A percentile compares a stretch with the other conserved stretches of the same genome.
phyloP scores from a whole-genome alignment of 345 rosid species.

The Populus nigra region DNA sequence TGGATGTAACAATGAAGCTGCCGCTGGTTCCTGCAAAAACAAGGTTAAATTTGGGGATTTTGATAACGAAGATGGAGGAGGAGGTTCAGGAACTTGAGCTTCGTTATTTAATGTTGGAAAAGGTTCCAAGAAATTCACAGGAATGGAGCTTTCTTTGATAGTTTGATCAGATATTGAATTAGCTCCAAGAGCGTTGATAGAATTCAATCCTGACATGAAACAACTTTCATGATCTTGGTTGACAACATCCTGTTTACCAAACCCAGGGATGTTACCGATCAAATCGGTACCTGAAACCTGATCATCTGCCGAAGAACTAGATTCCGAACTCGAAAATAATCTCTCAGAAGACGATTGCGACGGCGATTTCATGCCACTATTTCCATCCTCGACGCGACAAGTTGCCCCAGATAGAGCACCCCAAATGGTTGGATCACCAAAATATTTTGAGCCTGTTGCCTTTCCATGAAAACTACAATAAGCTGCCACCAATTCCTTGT shows the following conservation, averaged over 20 bases:
- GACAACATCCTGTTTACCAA: slow-evolving; percentile 23
- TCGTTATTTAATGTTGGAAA: slow-evolving; percentile 30
- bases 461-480: slow-evolving; percentile 32
- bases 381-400: slow-evolving; percentile 21
- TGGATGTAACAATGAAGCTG: slow-evolving; percentile 22
- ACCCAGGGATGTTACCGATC: slow-evolving; percentile 28
- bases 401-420: slow-evolving; percentile 8
- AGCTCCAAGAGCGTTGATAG: slow-evolving; percentile 14
- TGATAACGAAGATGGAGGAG: slow-evolving; percentile 27
- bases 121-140: slow-evolving; percentile 44
- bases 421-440: slow-evolving; percentile 40
- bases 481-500: slow-evolving; percentile 36
- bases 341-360: slow-evolving; percentile 15
- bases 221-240: slow-evolving; percentile 10
- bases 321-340: slow-evolving; percentile 26
- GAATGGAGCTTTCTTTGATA: slow-evolving; percentile 23
- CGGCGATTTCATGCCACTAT: slow-evolving; percentile 17
- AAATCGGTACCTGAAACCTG: slow-evolving; percentile 18
- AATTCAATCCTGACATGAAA: slow-evolving; percentile 27
- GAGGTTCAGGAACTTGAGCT: slow-evolving; percentile 23
- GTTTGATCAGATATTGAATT: slow-evolving; percentile 15
- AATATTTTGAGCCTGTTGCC: slow-evolving; percentile 25
- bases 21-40: slow-evolving; percentile 52
- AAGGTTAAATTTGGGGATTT: slow-evolving; percentile 52
- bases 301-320: slow-evolving; percentile 35